phyloP scores from a whole-genome alignment of 192 early-diverging fungal species.

The Coemansia sp. region DNA sequence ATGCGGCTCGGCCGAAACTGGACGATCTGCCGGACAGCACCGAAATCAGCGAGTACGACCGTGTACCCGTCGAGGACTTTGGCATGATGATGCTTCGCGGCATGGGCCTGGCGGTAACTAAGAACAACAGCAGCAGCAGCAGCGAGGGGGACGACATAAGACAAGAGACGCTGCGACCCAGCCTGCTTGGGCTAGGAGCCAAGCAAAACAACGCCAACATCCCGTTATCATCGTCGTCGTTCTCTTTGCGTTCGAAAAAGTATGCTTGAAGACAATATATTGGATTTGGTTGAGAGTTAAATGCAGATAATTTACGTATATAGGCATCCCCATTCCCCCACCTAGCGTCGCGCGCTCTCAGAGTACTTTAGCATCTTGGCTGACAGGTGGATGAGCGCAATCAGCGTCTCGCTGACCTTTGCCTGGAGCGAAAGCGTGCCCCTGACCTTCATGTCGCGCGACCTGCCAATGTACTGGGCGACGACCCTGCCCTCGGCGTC shows the following conservation, averaged over 20 bases:
- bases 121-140: background rate
- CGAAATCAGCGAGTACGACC: slow-evolving; percentile 68
- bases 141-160: background rate
- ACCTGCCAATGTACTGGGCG: slow-evolving; percentile 47
- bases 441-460: slow-evolving; percentile 35
- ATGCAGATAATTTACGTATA: slow-evolving; percentile 4
- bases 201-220: slow-evolving; percentile 29
- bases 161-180: slow-evolving; percentile 56
- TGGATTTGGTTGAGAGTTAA: background rate
- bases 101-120: slow-evolving; percentile 78
- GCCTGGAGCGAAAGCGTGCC: slow-evolving; percentile 28
- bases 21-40: slow-evolving; percentile 56
- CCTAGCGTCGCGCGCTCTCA: background rate
- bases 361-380: slow-evolving; percentile 34
- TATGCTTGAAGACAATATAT: background rate
- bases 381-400: slow-evolving; percentile 35
- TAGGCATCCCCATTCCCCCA: background rate
- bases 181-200: slow-evolving; percentile 83
- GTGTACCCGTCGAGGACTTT: slow-evolving; percentile 88
- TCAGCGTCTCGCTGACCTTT: slow-evolving; percentile 42
- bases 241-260: background rate
- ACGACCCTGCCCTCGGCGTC: slow-evolving; percentile 22
- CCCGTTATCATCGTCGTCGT: no score
- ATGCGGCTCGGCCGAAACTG: background rate
- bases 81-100: slow-evolving; percentile 84